Evolutionary conservation across 257 asterid species (phyloP).

Genomic region (Penstemon eatonii): DNA sequence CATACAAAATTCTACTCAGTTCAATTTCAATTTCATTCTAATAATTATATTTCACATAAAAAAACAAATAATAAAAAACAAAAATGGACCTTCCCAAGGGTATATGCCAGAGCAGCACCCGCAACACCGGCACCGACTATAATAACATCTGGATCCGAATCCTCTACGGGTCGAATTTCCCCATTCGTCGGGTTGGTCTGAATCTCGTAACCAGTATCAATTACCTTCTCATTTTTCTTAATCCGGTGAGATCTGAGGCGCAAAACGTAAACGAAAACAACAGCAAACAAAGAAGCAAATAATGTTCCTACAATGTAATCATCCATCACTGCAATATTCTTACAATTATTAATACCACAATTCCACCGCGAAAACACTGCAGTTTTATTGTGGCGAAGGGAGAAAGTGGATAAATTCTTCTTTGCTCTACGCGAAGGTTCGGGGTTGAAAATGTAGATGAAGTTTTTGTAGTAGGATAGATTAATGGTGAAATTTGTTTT

Average conservation of each 20-base stretch:
- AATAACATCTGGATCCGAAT: conserved; percentile 42
- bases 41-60: not conserved
- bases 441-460: not conserved
- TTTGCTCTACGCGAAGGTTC: not conserved
- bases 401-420: not conserved
- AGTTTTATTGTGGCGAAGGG: not conserved
- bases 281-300: conserved; percentile 33
- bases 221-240: conserved; percentile 13
- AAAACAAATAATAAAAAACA: conserved; percentile 22
- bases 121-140: conserved; percentile 61
- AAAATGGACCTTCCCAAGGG: conserved; percentile 47
- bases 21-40: not conserved
- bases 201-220: conserved; percentile 13
- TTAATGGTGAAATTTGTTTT: not conserved
- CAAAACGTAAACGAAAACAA: conserved; percentile 31
- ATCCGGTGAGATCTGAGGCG: conserved; percentile 10
- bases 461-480: not conserved
- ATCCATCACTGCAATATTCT: conserved; percentile 23
- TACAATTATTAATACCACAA: conserved; percentile 1
- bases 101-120: conserved; percentile 54
- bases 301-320: conserved; percentile 34
- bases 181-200: conserved; percentile 15
- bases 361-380: not conserved
- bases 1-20: too few species aligned
- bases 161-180: conserved; percentile 18